phyloP scores from a whole-genome alignment of 1,139 yeast species.

The Hyphopichia burtonii region DNA sequence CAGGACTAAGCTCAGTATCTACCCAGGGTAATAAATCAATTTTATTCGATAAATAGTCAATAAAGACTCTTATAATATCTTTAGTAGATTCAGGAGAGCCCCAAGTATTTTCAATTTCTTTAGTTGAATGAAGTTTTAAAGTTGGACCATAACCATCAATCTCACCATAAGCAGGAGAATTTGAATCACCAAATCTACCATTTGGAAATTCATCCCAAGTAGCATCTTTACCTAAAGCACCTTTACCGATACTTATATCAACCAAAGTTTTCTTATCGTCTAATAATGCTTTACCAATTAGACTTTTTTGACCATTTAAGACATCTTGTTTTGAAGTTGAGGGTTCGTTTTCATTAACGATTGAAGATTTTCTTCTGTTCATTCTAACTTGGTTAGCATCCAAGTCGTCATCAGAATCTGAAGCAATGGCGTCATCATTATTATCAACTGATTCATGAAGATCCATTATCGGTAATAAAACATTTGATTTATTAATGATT shows the following conservation, averaged over 20 bases:
- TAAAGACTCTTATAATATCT: conserved; percentile 70
- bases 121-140: conserved; percentile 66
- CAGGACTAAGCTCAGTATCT: conserved; percentile 79
- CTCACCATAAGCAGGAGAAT: conserved; percentile 97
- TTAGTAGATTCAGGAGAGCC: conserved; percentile 67
- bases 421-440: conserved; percentile 32
- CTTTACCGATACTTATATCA: conserved; percentile 82
- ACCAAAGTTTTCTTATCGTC: conserved; percentile 54
- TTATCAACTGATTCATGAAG: conserved; percentile 11
- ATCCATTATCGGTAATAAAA: conserved; percentile 35
- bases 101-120: conserved; percentile 74
- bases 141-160: conserved; percentile 97
- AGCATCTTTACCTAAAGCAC: conserved; percentile 85
- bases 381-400: conserved; percentile 8
- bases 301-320: conserved; percentile 18
- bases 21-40: conserved; percentile 89
- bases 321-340: conserved; percentile 28
- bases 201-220: conserved; percentile 99
- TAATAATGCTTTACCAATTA: conserved; percentile 25
- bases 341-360: conserved; percentile 45
- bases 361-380: conserved; percentile 45
- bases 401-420: conserved; percentile 32
- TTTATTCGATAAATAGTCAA: conserved; percentile 71
- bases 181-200: conserved; percentile 96
- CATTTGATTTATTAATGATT: conserved; percentile 61